A percentile compares a stretch with the other conserved stretches of the same genome.
Conservation (phyloP, 345 rosid genomes). For the Corchorus capsularis region DNA sequence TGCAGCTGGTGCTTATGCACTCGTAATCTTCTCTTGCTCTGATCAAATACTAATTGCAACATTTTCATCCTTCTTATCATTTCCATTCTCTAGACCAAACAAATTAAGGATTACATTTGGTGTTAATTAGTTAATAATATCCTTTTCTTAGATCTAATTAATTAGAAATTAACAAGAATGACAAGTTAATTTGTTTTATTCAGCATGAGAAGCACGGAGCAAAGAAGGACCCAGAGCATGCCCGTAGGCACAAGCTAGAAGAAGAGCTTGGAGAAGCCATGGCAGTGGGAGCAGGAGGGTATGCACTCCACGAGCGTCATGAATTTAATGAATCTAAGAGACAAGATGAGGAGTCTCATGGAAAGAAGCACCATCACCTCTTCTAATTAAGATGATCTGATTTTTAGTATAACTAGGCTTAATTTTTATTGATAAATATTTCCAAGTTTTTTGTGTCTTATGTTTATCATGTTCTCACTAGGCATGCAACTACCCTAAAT, state of each 20-base stretch:
- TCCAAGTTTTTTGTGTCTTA: too few relatives aligned
- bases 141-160: too few relatives aligned
- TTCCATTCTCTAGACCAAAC: too few relatives aligned
- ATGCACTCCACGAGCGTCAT: conserved; percentile 58
- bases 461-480: too few relatives aligned
- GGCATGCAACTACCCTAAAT: too few relatives aligned
- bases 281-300: conserved; percentile 51
- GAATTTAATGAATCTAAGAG: conserved; percentile 53
- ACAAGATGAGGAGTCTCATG: conserved; percentile 43
- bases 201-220: conserved; percentile 24
- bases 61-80: not conserved
- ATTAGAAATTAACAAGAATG: too few relatives aligned
- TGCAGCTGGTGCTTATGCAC: conserved; percentile 52
- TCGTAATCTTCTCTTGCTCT: conserved; percentile 34
- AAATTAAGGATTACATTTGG: too few relatives aligned
- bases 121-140: too few relatives aligned
- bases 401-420: too few relatives aligned
- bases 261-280: conserved; percentile 54
- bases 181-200: not conserved
- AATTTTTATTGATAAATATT: too few relatives aligned
- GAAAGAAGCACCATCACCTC: conserved; percentile 55
- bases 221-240: conserved; percentile 61
- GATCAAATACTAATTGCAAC: too few relatives aligned
- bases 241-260: conserved; percentile 54
- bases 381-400: conserved; percentile 14